Base-by-base conservation (phyloP, 345 rosid genomes). In the Dipteronia sinensis region DNA sequence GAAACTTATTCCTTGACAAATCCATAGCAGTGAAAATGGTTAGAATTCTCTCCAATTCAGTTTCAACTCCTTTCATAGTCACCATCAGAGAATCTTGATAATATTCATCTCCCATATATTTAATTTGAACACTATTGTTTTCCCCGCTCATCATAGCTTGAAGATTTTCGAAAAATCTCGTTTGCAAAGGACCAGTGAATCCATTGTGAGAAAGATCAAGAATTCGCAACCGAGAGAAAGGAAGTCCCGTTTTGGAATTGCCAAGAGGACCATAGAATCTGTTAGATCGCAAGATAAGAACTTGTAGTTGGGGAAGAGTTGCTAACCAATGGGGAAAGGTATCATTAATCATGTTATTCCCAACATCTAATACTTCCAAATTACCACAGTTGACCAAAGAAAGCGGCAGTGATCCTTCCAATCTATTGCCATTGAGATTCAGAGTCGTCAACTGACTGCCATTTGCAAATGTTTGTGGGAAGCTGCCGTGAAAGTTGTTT, bases 1-100 rank as follows among this genome's bases (percentile, higher is more conserved):
- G 42, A 29, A 80, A 80, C 22, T 4, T 10, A 20, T 81, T 81
- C 10, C 22, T 67, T 11, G 78, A 77, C 25, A 81, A 73, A 68
- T 81, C 75, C n/a, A 73, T 40, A 1, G 72, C 38, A 0, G 49
- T 27, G 17, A 80, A 56, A 42, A 61, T 15, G 1, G 22, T 40
- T 2, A 62, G 34, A 19, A 76, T 72, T 68, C 20, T 67, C 66
- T 5, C 51, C 15, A 59, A 0, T 17, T 13, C 3, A 9, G 29
- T 10, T 5, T 27, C 2, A 22, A 9, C 7, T 27, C 80, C 83
- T 72, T 76, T 81, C 29, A 72, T 68, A 1, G 65, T 67, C 22
- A 80, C 51, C 5, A 17, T 64, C 22, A 70, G 17, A 0, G 75
- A 19, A 16, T 29, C 53, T 16, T 17, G 3, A 11, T 23, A 27